Evolutionary conservation across 1,139 yeast genomes (phyloP).

Genomic region (Tardiomyces digboiensis): DNA sequence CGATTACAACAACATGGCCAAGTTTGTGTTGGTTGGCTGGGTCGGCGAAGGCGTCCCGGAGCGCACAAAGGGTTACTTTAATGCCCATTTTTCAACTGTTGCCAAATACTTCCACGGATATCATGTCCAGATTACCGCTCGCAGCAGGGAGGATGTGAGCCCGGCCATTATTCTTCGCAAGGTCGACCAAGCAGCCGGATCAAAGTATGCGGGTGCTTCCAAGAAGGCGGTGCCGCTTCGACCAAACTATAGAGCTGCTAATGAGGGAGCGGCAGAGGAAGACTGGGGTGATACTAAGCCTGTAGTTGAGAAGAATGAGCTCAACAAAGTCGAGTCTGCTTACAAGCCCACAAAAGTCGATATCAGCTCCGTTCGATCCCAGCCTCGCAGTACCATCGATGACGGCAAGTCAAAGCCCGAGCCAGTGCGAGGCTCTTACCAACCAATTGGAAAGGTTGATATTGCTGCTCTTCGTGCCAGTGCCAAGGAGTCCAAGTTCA

Average conservation of each 20-base stretch:
- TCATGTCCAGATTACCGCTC: constrained; percentile 95
- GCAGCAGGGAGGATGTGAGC: constrained; percentile 84
- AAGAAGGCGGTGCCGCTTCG: constrained; percentile 23
- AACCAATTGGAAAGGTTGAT: constrained; percentile 51
- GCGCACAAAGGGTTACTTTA: constrained; percentile 33
- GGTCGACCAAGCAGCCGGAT: constrained; percentile 90
- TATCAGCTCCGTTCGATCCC: constrained; percentile 32
- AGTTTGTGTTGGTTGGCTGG: constrained; percentile 86
- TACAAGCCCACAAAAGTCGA: constrained; percentile 57
- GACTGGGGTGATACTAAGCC: constrained; percentile 47
- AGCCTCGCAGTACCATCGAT: constrained; percentile 18
- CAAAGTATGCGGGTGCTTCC: constrained; percentile 61
- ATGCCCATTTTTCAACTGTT: constrained; percentile 32
- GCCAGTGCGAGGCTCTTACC: constrained; percentile 38
- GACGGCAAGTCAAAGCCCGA: constrained; percentile 15
- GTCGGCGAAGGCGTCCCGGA: constrained; percentile 40
- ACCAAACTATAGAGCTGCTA: constrained; percentile 25
- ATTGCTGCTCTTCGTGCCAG: constrained; percentile 36
- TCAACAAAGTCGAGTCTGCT: constrained; percentile 49
- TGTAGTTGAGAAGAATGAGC: constrained; percentile 31
- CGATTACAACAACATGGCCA: constrained; percentile 80
- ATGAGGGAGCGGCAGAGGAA: constrained; percentile 30
- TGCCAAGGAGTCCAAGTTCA: constrained; percentile 23
- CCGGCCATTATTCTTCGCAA: constrained; percentile 65
- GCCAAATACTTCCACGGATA: constrained; percentile 48